These are phyloP conservation scores for Huntiella savannae DNA, from an alignment of 2,329 filamentous ascomycete genomes.

Conservation along the genomic window DNA sequence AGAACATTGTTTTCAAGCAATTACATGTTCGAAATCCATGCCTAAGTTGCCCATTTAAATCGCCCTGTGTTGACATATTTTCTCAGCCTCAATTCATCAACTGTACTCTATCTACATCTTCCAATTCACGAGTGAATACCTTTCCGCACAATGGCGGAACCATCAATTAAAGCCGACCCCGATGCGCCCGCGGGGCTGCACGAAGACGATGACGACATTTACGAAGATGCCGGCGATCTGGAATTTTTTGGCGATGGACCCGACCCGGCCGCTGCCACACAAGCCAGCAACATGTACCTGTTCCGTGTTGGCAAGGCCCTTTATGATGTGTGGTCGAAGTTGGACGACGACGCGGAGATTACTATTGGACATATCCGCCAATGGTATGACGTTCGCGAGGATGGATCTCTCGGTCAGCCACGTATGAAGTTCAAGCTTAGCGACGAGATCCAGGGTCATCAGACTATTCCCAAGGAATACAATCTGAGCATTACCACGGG, in stretches of 20 bases:
- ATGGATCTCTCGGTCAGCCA: slow-evolving; percentile 15
- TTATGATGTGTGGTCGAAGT: slow-evolving; percentile 55
- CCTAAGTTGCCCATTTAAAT: too few relatives aligned
- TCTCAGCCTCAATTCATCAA: too few relatives aligned
- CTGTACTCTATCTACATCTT: too few relatives aligned
- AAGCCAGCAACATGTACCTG: slow-evolving; percentile 40
- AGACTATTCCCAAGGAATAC: slow-evolving; percentile 72
- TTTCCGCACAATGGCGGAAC: slow-evolving; percentile 6
- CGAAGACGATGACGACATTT: slow-evolving; percentile 49
- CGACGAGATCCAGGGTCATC: slow-evolving; percentile 45
- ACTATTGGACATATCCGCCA: slow-evolving; percentile 56
- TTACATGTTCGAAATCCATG: too few relatives aligned
- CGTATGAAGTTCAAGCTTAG: slow-evolving; percentile 49
- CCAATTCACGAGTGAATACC: too few relatives aligned
- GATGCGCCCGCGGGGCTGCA: slow-evolving; percentile 18
- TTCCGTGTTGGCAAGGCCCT: slow-evolving; percentile 62
- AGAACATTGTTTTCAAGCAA: too few relatives aligned
- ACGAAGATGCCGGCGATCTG: slow-evolving; percentile 38
- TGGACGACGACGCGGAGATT: slow-evolving; percentile 68
- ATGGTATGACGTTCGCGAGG: slow-evolving; percentile 29
- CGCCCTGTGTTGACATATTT: too few relatives aligned
- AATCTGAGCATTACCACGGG: slow-evolving; percentile 47
- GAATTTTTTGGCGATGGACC: slow-evolving; percentile 30
- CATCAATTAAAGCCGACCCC: slow-evolving; percentile 29
- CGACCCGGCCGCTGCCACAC: slow-evolving; percentile 16